These are phyloP conservation scores for Oemleria cerasiformis DNA, from an alignment of 306 rosid genomes.

Conservation along the genomic window DNA sequence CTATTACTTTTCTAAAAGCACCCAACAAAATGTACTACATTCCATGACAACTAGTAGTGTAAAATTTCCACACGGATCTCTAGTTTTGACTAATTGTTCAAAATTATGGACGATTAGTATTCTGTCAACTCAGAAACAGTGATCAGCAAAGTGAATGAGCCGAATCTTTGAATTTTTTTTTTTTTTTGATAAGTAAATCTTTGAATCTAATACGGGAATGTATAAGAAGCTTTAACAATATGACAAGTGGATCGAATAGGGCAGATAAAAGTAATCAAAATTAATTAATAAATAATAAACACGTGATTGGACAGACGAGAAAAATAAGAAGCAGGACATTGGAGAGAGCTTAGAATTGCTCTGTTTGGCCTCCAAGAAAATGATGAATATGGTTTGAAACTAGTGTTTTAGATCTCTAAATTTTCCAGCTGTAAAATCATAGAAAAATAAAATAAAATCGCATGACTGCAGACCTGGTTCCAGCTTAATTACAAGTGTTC, in stretches of 20 bases:
- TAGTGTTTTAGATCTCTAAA: neutral
- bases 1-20: neutral
- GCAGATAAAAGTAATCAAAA: neutral
- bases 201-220: neutral
- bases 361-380: conserved; percentile 6
- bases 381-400: neutral
- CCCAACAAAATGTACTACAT: neutral
- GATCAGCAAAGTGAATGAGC: neutral
- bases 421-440: neutral
- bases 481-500: neutral
- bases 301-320: neutral
- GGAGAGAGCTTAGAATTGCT: neutral
- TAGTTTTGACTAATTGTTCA: neutral
- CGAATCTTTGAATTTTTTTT: too few relatives aligned
- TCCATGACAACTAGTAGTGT: neutral
- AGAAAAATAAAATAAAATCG: neutral
- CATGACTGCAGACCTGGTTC: neutral
- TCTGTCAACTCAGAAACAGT: neutral
- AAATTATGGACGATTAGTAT: neutral
- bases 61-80: neutral
- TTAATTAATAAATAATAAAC: too few relatives aligned
- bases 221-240: neutral
- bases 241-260: neutral
- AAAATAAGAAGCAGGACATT: neutral
- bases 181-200: too few relatives aligned